These are phyloP conservation scores for Turnera subulata DNA, from an alignment of 345 rosid genomes.

Conservation along the genomic window DNA sequence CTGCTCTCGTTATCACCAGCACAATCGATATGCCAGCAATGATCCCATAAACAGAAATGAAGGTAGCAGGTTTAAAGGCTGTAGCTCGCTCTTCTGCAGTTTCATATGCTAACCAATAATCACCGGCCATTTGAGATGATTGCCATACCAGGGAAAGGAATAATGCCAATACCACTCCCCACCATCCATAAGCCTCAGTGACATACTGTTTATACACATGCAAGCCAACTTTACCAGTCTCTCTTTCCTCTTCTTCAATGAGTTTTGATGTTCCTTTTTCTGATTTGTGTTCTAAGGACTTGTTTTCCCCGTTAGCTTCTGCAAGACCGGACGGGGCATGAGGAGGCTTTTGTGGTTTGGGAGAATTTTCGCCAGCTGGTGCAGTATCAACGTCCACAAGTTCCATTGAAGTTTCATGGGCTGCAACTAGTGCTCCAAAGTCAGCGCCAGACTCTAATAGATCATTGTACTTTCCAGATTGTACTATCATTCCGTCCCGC, in stretches of 20 bases:
- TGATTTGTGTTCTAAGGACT: conserved; percentile 31
- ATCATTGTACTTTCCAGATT: conserved; percentile 73
- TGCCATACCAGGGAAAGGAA: conserved; percentile 71
- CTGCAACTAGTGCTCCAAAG: conserved; percentile 74
- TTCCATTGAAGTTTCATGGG: conserved; percentile 83
- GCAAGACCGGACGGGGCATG: conserved; percentile 27
- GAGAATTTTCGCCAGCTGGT: conserved; percentile 29
- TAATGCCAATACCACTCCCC: conserved; percentile 58
- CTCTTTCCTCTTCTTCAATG: conserved; percentile 84
- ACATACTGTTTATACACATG: conserved; percentile 66
- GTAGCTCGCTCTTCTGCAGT: conserved; percentile 51
- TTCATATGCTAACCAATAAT: conserved; percentile 93
- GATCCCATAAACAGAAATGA: conserved; percentile 56
- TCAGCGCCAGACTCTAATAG: conserved; percentile 57
- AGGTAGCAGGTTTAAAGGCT: conserved; percentile 47
- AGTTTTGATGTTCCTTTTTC: conserved; percentile 61
- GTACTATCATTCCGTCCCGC: conserved; percentile 84
- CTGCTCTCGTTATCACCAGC: conserved; percentile 44
- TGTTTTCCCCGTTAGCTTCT: conserved; percentile 51
- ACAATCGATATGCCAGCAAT: conserved; percentile 58
- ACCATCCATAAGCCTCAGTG: conserved; percentile 93
- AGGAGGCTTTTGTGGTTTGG: conserved; percentile 34
- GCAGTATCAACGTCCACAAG: conserved; percentile 57
- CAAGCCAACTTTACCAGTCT: conserved; percentile 70
- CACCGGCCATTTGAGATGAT: conserved; percentile 73